Conservation (phyloP, 148 eudicot species). For the Cornus controversa region DNA sequence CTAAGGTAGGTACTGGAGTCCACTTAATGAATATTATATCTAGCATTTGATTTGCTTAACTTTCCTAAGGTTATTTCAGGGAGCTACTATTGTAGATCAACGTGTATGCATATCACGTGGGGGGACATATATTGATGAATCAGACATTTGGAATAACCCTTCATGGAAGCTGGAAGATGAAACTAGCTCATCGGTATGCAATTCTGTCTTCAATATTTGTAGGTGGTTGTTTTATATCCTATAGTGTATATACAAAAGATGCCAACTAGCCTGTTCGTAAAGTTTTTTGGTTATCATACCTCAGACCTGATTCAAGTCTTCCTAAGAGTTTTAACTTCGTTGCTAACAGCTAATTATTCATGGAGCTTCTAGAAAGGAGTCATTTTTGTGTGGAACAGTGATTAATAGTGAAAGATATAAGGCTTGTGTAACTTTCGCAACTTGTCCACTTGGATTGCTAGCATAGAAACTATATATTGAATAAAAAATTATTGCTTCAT, state of each 20-base stretch:
- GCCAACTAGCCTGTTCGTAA: too few species aligned
- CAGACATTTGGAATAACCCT: slow-evolving; percentile 16
- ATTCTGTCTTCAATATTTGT: background rate
- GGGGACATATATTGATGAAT: slow-evolving; percentile 28
- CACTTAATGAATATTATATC: background rate
- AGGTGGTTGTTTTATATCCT: too few species aligned
- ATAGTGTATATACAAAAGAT: too few species aligned
- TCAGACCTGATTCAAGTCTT: too few species aligned
- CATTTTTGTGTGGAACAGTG: background rate
- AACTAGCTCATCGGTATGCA: slow-evolving; percentile 10
- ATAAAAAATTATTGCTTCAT: background rate
- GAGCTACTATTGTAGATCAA: slow-evolving; percentile 36
- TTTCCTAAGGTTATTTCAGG: slow-evolving; percentile 22
- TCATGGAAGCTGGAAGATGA: slow-evolving; percentile 1
- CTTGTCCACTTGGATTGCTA: background rate
- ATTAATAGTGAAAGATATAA: too few species aligned
- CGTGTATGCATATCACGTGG: slow-evolving; percentile 23
- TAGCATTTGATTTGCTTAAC: background rate
- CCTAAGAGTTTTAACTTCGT: too few species aligned
- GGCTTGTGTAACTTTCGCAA: background rate
- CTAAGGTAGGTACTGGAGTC: background rate
- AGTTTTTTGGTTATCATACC: too few species aligned
- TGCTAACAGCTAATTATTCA: too few species aligned
- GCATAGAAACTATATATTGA: background rate
- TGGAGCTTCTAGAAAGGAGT: background rate